These are phyloP conservation scores for Amanita phalloides DNA, from an alignment of 768 basidiomycete species.

Conservation along the genomic window DNA sequence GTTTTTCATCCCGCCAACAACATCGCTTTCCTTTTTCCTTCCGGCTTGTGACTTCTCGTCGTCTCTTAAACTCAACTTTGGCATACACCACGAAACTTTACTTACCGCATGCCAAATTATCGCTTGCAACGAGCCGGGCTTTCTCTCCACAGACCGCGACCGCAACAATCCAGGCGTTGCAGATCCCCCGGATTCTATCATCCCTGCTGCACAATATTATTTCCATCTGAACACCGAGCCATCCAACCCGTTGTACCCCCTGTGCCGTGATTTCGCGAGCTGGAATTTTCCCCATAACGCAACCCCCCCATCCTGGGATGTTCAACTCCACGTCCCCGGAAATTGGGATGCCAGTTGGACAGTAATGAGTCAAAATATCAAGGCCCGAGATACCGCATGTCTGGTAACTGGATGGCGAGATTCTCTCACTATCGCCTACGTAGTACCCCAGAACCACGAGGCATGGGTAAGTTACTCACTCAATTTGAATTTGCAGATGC, in stretches of 20 bases:
- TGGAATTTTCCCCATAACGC: background rate
- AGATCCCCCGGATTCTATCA: background rate
- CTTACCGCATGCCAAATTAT: background rate
- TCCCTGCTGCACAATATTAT: background rate
- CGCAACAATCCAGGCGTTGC: background rate
- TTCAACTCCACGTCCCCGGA: background rate
- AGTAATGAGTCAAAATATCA: background rate
- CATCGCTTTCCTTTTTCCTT: background rate
- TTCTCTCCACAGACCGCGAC: background rate
- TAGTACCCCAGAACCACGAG: conserved; percentile 2
- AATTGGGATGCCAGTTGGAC: background rate
- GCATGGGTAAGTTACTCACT: background rate
- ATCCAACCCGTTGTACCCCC: background rate
- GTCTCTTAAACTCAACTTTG: background rate
- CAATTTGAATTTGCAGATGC: background rate
- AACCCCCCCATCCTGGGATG: background rate
- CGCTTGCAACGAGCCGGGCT: background rate
- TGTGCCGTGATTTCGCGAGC: background rate
- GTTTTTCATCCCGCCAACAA: background rate
- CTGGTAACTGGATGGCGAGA: background rate
- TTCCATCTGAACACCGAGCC: background rate
- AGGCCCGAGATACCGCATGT: background rate
- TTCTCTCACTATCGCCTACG: conserved; percentile 4
- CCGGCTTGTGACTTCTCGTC: background rate
- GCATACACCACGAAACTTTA: background rate